phyloP scores from a whole-genome alignment of 2,329 filamentous ascomycete species.

The Colletotrichum liriopes region DNA sequence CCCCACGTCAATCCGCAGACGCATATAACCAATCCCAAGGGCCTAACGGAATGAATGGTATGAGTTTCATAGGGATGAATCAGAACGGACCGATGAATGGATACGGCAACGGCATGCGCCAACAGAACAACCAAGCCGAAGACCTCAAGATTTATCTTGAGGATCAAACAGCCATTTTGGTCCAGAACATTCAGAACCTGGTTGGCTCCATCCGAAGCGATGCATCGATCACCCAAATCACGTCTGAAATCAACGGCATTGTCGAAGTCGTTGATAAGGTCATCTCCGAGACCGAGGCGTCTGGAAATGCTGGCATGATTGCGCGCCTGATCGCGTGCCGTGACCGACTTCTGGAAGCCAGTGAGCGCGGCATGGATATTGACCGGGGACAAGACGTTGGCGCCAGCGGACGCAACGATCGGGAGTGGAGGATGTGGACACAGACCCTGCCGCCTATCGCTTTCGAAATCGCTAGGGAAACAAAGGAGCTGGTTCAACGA shows the following conservation, averaged over 20 bases:
- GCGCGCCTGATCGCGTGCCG: conserved; percentile 74
- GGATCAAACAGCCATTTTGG: conserved; percentile 84
- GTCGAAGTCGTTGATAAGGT: conserved; percentile 80
- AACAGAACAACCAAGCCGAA: conserved; percentile 60
- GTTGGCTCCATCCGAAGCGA: conserved; percentile 80
- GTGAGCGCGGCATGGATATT: conserved; percentile 74
- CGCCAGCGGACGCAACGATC: conserved; percentile 64
- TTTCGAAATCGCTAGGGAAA: conserved; percentile 88
- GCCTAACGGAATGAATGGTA: conserved; percentile 48
- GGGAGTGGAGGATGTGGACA: conserved; percentile 75
- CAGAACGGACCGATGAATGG: conserved; percentile 57
- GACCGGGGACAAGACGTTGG: conserved; percentile 74
- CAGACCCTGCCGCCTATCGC: conserved; percentile 85
- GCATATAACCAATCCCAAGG: conserved; percentile 55
- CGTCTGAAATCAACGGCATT: conserved; percentile 80
- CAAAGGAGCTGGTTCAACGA: conserved; percentile 77
- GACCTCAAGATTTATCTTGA: conserved; percentile 82
- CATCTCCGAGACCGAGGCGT: conserved; percentile 74
- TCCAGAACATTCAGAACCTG: conserved; percentile 86
- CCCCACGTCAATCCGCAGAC: conserved; percentile 73
- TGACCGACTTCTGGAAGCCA: conserved; percentile 75
- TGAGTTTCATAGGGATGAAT: conserved; percentile 54
- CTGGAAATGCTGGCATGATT: conserved; percentile 67
- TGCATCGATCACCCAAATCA: conserved; percentile 75
- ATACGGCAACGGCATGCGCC: conserved; percentile 55